phyloP scores from a whole-genome alignment of 2,329 filamentous ascomycete species.

The Diaporthe citriasiana region DNA sequence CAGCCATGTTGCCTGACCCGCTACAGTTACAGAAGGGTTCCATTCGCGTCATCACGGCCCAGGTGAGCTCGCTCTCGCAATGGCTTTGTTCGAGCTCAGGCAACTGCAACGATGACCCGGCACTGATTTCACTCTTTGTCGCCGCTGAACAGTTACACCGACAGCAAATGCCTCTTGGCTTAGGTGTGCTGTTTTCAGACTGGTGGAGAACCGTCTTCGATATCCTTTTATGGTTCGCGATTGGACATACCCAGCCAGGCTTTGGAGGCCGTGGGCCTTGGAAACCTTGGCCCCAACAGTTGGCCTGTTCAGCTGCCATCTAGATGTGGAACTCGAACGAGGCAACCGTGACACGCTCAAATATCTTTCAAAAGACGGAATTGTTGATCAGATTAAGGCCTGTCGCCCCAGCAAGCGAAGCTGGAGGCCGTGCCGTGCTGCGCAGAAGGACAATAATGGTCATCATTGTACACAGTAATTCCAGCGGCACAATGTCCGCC shows the following conservation, averaged over 20 bases:
- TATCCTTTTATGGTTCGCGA: background rate
- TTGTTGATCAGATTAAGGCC: background rate
- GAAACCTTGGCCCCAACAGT: conserved; percentile 4
- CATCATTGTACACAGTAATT: background rate
- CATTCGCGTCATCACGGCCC: conserved; percentile 5
- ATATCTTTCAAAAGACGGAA: background rate
- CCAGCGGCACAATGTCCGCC: background rate
- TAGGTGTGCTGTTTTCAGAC: background rate
- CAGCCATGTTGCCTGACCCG: conserved; percentile 18
- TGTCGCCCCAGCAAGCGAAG: background rate
- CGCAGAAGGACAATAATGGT: background rate
- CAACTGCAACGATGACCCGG: background rate
- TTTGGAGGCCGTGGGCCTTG: background rate
- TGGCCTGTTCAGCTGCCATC: background rate
- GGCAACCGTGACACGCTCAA: background rate
- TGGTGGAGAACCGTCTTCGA: background rate
- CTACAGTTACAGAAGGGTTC: conserved; percentile 15
- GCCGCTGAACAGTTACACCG: background rate
- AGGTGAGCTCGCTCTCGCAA: background rate
- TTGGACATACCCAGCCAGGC: background rate
- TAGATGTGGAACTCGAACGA: background rate
- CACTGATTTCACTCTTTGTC: background rate
- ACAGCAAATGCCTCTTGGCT: background rate
- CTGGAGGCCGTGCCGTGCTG: background rate
- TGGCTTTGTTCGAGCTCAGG: background rate